A percentile compares a stretch with the other conserved stretches of the same genome.
phyloP scores from a whole-genome alignment of 1,284 basidiomycete species.

The Phellopilus nigrolimitatus region DNA sequence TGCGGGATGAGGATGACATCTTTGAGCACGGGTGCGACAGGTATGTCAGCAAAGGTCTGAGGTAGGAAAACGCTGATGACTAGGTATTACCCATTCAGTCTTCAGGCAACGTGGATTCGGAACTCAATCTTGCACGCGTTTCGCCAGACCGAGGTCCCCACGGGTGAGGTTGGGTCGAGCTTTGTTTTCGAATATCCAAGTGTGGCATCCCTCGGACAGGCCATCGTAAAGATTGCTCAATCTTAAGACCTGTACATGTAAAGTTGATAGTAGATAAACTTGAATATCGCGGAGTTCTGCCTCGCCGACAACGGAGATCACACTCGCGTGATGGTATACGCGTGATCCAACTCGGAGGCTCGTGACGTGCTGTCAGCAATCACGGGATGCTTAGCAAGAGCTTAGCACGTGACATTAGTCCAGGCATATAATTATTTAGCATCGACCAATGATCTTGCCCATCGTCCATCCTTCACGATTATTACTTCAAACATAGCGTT shows the following conservation, averaged over 20 bases:
- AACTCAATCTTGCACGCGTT: constrained; percentile 13
- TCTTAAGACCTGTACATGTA: too few relatives aligned
- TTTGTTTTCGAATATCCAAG: constrained; percentile 8
- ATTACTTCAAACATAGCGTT: constrained; percentile 5
- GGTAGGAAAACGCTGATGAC: too few relatives aligned
- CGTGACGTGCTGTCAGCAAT: too few relatives aligned
- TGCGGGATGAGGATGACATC: constrained; percentile 9
- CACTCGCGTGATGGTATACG: too few relatives aligned
- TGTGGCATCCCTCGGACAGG: background rate
- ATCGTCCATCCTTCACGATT: background rate
- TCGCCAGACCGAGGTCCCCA: background rate
- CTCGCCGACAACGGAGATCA: too few relatives aligned
- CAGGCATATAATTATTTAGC: background rate
- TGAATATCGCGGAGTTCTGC: too few relatives aligned
- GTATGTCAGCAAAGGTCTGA: too few relatives aligned
- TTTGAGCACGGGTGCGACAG: constrained; percentile 11
- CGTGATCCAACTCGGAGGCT: too few relatives aligned
- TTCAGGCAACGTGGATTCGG: constrained; percentile 14
- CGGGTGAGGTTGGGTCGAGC: constrained; percentile 2
- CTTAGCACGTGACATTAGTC: background rate
- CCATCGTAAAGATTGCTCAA: background rate
- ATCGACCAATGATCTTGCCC: background rate
- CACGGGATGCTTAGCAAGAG: background rate
- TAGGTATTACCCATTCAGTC: too few relatives aligned
- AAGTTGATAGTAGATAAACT: too few relatives aligned